These are phyloP conservation scores for Macrocystidia cucumis DNA, from an alignment of 1,284 basidiomycete genomes.

Conservation along the genomic window DNA sequence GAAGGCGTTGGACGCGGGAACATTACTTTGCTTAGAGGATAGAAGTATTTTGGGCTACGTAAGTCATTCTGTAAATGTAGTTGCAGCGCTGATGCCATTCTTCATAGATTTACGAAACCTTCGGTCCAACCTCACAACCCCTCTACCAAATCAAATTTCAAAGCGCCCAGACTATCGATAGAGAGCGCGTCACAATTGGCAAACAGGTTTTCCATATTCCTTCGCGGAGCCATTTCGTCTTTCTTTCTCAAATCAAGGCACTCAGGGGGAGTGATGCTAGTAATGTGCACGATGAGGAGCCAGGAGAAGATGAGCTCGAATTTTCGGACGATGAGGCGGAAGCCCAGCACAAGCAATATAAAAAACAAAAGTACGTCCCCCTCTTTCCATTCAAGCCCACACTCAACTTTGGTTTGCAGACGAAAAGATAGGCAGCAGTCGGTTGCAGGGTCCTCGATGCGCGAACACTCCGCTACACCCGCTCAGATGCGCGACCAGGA, in stretches of 20 bases:
- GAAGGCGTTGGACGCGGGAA: conserved; percentile 73
- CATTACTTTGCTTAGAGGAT: conserved; percentile 81
- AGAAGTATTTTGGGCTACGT: conserved; percentile 79
- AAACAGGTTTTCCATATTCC: conserved; percentile 76
- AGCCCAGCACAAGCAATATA: conserved; percentile 50
- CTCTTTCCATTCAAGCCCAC: conserved; percentile 2
- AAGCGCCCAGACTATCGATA: conserved; percentile 46
- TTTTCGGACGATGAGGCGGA: conserved; percentile 91
- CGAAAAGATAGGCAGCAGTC: conserved; percentile 47
- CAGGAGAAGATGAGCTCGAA: conserved; percentile 77
- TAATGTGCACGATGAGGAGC: conserved; percentile 87
- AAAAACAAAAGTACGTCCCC: conserved; percentile 43
- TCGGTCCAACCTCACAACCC: conserved; percentile 81
- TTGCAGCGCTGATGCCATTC: conserved; percentile 11
- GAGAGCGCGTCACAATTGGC: conserved; percentile 41
- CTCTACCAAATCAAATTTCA: conserved; percentile 78
- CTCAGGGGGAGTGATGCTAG: conserved; percentile 87
- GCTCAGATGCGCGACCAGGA: conserved; percentile 49
- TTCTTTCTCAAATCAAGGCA: conserved; percentile 56
- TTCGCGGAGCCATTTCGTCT: conserved; percentile 69
- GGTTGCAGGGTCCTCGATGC: conserved; percentile 44
- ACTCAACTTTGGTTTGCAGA: conserved; percentile 22
- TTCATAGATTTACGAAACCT: conserved; percentile 78
- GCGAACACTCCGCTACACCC: conserved; percentile 44
- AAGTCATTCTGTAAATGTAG: conserved; percentile 24